Evolutionary conservation across 2,329 filamentous ascomycete genomes (phyloP).

Genomic region (Septoria petroselini): DNA sequence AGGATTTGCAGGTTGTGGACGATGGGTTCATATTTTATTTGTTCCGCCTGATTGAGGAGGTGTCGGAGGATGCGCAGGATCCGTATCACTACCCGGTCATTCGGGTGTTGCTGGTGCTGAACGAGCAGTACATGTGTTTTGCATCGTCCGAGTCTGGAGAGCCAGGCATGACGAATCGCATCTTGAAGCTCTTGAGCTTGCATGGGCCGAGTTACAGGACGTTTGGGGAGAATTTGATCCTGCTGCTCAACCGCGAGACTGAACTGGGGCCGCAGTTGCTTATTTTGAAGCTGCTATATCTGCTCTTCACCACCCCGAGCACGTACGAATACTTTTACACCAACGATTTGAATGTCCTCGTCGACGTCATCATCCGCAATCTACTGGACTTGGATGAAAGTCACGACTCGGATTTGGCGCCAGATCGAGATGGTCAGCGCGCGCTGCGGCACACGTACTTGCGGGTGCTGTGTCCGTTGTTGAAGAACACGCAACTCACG

Average conservation of each 20-base stretch:
- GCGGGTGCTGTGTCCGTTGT: slow-evolving; percentile 82
- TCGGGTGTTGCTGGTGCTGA: slow-evolving; percentile 88
- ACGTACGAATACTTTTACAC: slow-evolving; percentile 99
- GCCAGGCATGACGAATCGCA: slow-evolving; percentile 71
- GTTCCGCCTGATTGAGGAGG: slow-evolving; percentile 80
- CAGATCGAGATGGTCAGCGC: slow-evolving; percentile 34
- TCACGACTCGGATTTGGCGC: slow-evolving; percentile 30
- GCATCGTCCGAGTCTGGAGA: slow-evolving; percentile 46
- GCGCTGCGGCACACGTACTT: slow-evolving; percentile 88
- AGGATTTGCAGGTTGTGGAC: slow-evolving; percentile 67
- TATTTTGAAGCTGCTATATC: slow-evolving; percentile 93
- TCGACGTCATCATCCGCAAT: slow-evolving; percentile 95
- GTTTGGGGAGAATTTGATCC: slow-evolving; percentile 95
- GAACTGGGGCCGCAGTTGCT: slow-evolving; percentile 91
- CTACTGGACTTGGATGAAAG: slow-evolving; percentile 89
- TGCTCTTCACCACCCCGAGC: slow-evolving; percentile 85
- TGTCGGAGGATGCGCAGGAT: slow-evolving; percentile 82
- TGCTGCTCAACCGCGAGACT: slow-evolving; percentile 87
- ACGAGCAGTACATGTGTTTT: slow-evolving; percentile 93
- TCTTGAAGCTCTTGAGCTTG: slow-evolving; percentile 84
- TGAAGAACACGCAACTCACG: slow-evolving; percentile 87
- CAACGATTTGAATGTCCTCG: slow-evolving; percentile 87
- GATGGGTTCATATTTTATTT: slow-evolving; percentile 82
- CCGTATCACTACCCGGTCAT: slow-evolving; percentile 97
- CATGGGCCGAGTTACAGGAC: slow-evolving; percentile 81